These are phyloP conservation scores for Psophocarpus tetragonolobus DNA, from an alignment of 306 rosid genomes.

Conservation along the genomic window DNA sequence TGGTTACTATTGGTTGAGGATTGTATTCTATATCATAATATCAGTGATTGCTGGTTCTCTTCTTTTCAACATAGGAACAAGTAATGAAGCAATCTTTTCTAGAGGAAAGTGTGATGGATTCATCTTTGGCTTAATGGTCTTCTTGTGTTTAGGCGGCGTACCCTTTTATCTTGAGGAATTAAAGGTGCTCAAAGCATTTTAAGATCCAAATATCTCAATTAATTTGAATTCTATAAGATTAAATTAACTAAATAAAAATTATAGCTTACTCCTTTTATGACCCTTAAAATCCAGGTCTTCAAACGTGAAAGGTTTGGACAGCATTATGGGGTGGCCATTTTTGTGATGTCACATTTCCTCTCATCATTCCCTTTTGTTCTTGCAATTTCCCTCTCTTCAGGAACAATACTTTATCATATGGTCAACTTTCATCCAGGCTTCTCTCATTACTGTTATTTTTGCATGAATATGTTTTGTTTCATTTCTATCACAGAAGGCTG, in stretches of 20 bases:
- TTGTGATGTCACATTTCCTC: slow-evolving; percentile 44
- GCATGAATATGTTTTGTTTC: slow-evolving; percentile 41
- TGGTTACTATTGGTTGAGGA: slow-evolving; percentile 72
- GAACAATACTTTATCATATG: slow-evolving; percentile 46
- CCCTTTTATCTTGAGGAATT: slow-evolving; percentile 73
- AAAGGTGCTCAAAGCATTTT: slow-evolving; percentile 45
- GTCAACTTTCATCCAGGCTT: slow-evolving; percentile 42
- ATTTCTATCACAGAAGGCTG: slow-evolving; percentile 35
- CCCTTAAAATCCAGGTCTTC: slow-evolving; percentile 38
- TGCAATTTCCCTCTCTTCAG: slow-evolving; percentile 42
- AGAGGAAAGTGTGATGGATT: slow-evolving; percentile 65
- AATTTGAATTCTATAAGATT: neutral
- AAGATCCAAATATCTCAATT: neutral
- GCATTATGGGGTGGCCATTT: slow-evolving; percentile 43
- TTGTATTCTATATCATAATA: slow-evolving; percentile 41
- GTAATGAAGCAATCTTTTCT: slow-evolving; percentile 49
- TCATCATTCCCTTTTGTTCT: slow-evolving; percentile 44
- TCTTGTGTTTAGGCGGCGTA: slow-evolving; percentile 60
- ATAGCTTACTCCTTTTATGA: neutral
- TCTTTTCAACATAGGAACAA: slow-evolving; percentile 49
- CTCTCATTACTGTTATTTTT: slow-evolving; percentile 42
- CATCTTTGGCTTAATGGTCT: slow-evolving; percentile 64
- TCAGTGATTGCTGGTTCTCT: slow-evolving; percentile 53
- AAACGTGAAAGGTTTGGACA: slow-evolving; percentile 41
- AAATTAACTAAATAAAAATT: neutral